These are phyloP conservation scores for Remersonia thermophila DNA, from an alignment of 2,329 filamentous ascomycete genomes.

Conservation along the genomic window DNA sequence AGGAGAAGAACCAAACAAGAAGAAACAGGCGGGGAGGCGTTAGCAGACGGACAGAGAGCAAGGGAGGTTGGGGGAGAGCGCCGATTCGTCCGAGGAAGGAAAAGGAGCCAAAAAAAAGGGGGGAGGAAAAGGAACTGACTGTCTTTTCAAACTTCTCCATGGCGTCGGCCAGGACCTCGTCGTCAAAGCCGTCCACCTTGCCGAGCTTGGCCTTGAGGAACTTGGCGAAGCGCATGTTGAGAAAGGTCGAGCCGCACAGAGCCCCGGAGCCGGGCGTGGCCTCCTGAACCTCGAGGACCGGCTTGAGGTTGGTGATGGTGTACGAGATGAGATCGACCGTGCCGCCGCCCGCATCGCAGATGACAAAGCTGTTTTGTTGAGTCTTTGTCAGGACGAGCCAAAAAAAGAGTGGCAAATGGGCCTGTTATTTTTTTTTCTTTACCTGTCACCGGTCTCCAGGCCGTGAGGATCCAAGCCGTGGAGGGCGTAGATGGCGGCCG, in stretches of 20 bases:
- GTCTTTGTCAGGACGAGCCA: background rate
- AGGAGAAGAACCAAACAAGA: too few relatives aligned
- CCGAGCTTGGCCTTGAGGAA: conserved; percentile 32
- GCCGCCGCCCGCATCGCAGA: conserved; percentile 43
- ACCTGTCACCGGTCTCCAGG: conserved; percentile 30
- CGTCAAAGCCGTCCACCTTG: conserved; percentile 30
- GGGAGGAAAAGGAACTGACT: background rate
- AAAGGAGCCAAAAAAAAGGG: too few relatives aligned
- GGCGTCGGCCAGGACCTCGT: conserved; percentile 28
- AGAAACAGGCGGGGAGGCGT: background rate
- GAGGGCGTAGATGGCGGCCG: conserved; percentile 38
- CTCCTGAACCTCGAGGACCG: conserved; percentile 35
- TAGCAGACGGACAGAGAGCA: background rate
- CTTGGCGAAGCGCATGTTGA: conserved; percentile 35
- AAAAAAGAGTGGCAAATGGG: too few relatives aligned
- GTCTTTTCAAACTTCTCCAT: conserved; percentile 33
- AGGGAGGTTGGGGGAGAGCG: too few relatives aligned
- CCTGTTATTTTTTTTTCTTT: too few relatives aligned
- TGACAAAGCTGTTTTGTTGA: conserved; percentile 35
- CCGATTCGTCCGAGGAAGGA: too few relatives aligned
- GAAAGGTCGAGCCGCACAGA: conserved; percentile 36
- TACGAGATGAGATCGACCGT: conserved; percentile 44
- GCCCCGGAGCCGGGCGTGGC: conserved; percentile 36
- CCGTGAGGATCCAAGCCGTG: conserved; percentile 30
- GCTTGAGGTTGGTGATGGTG: conserved; percentile 31